phyloP scores from a whole-genome alignment of 78 protist genomes.

The Goniomonas avonlea region DNA sequence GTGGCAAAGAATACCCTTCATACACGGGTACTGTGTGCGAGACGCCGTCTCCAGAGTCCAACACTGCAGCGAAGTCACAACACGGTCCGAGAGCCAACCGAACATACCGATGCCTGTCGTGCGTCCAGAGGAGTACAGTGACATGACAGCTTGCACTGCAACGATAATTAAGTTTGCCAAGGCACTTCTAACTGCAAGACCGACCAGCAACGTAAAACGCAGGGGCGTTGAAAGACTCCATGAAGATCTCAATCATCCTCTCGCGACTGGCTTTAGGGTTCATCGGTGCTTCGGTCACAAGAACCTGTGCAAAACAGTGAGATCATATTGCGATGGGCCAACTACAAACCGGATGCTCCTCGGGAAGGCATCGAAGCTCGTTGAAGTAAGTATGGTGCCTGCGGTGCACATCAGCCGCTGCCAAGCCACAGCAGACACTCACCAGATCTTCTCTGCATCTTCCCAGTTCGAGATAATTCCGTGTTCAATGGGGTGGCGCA shows the following conservation, averaged over 20 bases:
- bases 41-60: slow-evolving; percentile 55
- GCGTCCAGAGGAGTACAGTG: slow-evolving; percentile 36
- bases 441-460: slow-evolving; percentile 76
- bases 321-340: neutral
- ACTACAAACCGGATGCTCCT: slow-evolving; percentile 36
- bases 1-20: slow-evolving; percentile 18
- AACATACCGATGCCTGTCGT: slow-evolving; percentile 45
- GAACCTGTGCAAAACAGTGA: neutral
- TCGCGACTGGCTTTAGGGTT: slow-evolving; percentile 49
- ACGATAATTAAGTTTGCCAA: neutral
- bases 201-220: slow-evolving; percentile 33
- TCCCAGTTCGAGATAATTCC: slow-evolving; percentile 75
- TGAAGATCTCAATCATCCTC: slow-evolving; percentile 33
- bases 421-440: neutral
- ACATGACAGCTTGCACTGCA: slow-evolving; percentile 36
- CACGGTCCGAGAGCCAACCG: no score
- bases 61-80: no score
- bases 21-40: slow-evolving; percentile 33
- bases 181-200: neutral
- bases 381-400: slow-evolving; percentile 72
- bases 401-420: no score
- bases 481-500: slow-evolving; percentile 72
- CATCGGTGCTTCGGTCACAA: slow-evolving; percentile 45
- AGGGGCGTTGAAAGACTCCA: slow-evolving; percentile 45
- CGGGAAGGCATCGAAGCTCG: slow-evolving; percentile 43